Percentiles rank a stretch among this genome's conserved stretches.
Evolutionary conservation across 768 basidiomycete species (phyloP).

Genomic region (Boletellus ananas): DNA sequence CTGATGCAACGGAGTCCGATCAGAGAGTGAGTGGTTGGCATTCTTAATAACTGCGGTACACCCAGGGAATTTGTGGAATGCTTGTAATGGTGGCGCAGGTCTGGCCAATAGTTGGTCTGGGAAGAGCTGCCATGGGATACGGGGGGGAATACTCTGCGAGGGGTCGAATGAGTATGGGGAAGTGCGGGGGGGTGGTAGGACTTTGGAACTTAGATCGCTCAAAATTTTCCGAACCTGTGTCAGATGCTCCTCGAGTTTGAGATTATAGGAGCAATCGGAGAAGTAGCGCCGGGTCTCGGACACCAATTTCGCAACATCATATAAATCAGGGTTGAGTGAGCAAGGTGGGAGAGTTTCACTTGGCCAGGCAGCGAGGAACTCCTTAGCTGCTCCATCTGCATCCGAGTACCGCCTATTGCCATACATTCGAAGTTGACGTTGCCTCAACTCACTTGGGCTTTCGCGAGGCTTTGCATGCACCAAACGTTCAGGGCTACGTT

Average conservation of each 20-base stretch:
- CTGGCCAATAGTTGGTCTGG: slow-evolving; percentile 2
- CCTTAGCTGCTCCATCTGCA: neutral
- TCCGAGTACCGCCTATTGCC: neutral
- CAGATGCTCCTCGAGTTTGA: neutral
- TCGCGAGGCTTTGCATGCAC: neutral
- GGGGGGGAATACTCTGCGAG: neutral
- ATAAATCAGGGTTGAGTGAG: neutral
- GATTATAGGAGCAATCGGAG: neutral
- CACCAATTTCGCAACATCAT: neutral
- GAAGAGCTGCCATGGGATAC: neutral
- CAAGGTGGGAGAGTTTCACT: neutral
- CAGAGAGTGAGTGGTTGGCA: neutral
- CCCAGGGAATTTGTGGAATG: too few species aligned
- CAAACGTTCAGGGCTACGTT: neutral
- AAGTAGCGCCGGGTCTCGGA: neutral
- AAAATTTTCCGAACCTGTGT: neutral
- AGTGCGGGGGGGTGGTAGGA: neutral
- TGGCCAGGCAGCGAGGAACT: neutral
- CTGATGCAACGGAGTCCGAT: neutral
- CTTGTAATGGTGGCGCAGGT: neutral
- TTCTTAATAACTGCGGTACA: too few species aligned
- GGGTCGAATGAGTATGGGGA: neutral
- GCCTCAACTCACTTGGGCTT: too few species aligned
- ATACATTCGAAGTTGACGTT: neutral
- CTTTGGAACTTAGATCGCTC: too few species aligned